A percentile compares a stretch with the other conserved stretches of the same genome.
Evolutionary conservation across 148 eudicot genomes (phyloP).

Genomic region (Rhododendron henanense): DNA sequence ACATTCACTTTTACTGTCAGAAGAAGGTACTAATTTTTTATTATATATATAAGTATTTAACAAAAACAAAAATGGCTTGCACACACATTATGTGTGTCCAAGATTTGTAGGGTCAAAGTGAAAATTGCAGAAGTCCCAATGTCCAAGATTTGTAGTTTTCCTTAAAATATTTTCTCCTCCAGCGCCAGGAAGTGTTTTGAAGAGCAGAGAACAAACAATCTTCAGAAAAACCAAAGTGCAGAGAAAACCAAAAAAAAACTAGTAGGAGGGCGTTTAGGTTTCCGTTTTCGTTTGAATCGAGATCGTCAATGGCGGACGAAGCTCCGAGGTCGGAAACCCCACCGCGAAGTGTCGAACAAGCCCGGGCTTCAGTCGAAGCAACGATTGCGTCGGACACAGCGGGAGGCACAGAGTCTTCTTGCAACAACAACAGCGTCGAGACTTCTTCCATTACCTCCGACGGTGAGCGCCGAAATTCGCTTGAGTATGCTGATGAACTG

Average conservation of each 20-base stretch:
- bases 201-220: not conserved
- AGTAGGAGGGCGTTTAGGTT: not conserved
- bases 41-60: too few relatives aligned
- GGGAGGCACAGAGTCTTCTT: conserved; percentile 47
- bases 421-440: conserved; percentile 31
- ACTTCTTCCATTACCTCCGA: conserved; percentile 27
- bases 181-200: conserved; percentile 10
- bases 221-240: too few relatives aligned
- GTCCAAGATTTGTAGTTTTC: too few relatives aligned
- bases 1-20: too few relatives aligned
- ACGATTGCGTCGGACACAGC: conserved; percentile 34
- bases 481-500: conserved; percentile 58
- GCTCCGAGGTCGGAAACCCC: conserved; percentile 15
- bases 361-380: conserved; percentile 38
- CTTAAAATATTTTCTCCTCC: too few relatives aligned
- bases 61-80: too few relatives aligned
- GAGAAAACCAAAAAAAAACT: not conserved
- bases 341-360: conserved; percentile 14
- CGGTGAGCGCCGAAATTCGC: conserved; percentile 36
- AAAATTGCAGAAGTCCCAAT: too few relatives aligned
- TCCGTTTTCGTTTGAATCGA: not conserved
- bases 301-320: conserved; percentile 29
- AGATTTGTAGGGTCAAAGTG: too few relatives aligned
- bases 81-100: too few relatives aligned
- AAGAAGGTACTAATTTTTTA: too few relatives aligned